A percentile compares a stretch with the other conserved stretches of the same genome.
Conservation (phyloP, 2,329 filamentous ascomycete genomes). For the Aspergillus sp. region DNA sequence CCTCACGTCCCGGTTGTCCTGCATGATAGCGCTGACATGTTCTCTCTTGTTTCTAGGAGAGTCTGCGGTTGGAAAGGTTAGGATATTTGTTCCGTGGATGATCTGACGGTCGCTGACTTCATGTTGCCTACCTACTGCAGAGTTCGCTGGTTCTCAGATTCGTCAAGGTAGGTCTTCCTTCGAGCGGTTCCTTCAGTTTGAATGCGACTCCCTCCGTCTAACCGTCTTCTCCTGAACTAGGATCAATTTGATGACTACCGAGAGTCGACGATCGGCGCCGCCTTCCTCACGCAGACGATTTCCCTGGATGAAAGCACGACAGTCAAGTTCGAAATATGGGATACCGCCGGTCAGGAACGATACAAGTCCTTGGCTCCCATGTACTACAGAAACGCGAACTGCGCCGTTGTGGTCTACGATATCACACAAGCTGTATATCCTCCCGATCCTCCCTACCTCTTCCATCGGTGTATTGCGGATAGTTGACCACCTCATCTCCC, state of each 20-base stretch:
- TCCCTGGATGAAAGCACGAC: slow-evolving; percentile 97
- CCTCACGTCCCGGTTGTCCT: not conserved
- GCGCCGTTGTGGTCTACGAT: slow-evolving; percentile 97
- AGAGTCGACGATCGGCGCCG: slow-evolving; percentile 96
- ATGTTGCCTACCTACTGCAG: slow-evolving; percentile 51
- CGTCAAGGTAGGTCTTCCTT: slow-evolving; percentile 72
- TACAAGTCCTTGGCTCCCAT: slow-evolving; percentile 99
- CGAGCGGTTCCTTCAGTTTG: too few relatives aligned
- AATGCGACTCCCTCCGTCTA: not conserved
- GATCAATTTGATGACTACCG: slow-evolving; percentile 99
- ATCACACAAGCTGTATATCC: slow-evolving; percentile 92
- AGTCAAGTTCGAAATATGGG: slow-evolving; percentile 99
- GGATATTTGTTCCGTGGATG: slow-evolving; percentile 12
- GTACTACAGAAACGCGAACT: slow-evolving; percentile 99
- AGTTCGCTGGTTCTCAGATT: slow-evolving; percentile 97
- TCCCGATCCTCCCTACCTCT: not conserved
- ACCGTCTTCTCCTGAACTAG: slow-evolving; percentile 45
- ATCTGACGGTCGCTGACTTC: slow-evolving; percentile 29
- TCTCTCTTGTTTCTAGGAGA: slow-evolving; percentile 63
- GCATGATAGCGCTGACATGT: slow-evolving; percentile 17
- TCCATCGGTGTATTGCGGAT: not conserved
- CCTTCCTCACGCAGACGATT: slow-evolving; percentile 98
- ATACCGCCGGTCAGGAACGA: slow-evolving; percentile 95
- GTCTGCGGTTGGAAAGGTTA: slow-evolving; percentile 96
- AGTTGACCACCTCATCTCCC: slow-evolving; percentile 15